Percentiles rank a stretch among this genome's conserved stretches.
Conservation (phyloP, 2,329 filamentous ascomycete genomes). For the Penicillium sp. region DNA sequence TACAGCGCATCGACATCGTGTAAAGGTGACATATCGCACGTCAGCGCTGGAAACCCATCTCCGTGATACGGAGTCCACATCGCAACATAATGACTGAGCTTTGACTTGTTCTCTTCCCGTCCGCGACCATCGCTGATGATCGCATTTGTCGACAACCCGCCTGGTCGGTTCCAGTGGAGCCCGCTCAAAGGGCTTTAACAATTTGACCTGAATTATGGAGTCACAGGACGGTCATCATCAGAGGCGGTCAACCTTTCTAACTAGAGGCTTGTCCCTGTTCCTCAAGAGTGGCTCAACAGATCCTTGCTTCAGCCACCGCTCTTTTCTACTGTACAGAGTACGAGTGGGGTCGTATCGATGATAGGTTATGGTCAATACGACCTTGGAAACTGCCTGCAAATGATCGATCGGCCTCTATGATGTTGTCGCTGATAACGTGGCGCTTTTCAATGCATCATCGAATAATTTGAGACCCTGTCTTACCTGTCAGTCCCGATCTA, state of each 20-base stretch:
- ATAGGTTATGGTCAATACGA: not conserved
- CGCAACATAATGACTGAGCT: not conserved
- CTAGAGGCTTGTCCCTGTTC: not conserved
- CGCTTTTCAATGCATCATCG: slow-evolving; percentile 2
- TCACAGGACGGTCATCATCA: not conserved
- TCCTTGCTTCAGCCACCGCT: slow-evolving; percentile 14
- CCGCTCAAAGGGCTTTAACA: not conserved
- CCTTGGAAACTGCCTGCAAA: not conserved
- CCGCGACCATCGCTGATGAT: slow-evolving; percentile 21
- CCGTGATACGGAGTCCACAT: not conserved
- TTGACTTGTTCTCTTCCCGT: slow-evolving; percentile 3
- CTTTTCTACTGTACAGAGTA: not conserved
- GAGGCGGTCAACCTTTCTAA: slow-evolving; percentile 4
- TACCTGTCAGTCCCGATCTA: slow-evolving; percentile 5
- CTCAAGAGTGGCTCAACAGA: slow-evolving; percentile 1
- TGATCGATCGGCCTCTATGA: not conserved
- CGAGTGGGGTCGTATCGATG: not conserved
- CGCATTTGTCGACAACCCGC: slow-evolving; percentile 14
- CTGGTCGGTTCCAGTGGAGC: slow-evolving; percentile 11
- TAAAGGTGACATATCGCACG: not conserved
- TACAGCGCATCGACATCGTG: not conserved
- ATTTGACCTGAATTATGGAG: not conserved
- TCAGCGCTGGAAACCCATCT: not conserved
- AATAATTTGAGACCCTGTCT: not conserved
- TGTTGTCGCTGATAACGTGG: slow-evolving; percentile 18